Base-by-base conservation (phyloP, 805 yeast species). In the Hanseniaspora hatyaiensis region DNA sequence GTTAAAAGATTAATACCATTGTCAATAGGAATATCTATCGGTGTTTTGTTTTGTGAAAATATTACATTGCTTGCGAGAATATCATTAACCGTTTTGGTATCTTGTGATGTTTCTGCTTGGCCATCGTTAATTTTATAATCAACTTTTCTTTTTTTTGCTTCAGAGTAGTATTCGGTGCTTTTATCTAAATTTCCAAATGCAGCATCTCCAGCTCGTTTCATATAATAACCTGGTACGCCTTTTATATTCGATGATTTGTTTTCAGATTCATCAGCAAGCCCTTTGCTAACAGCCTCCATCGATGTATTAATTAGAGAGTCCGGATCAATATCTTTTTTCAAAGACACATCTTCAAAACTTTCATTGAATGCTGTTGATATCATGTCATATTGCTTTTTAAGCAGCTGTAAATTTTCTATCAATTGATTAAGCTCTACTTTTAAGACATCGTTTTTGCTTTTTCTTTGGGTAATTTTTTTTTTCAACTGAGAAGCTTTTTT, bases 361-460 rank as follows among this genome's bases (percentile, higher is more conserved):
- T 37, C 40, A 16, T 26, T 37, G 15, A 48, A 41, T 2, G 41
- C 28, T 9, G 26, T 37, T 4, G 46, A 41, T 12, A 42, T 48
- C 33, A 50, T 34, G 24, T 42, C 51, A 29, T 45, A 54, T 26
- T 50, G 53, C 19, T 52, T 53, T 39, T 57, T 57, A 47, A 57
- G 44, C n/a, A 51, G 54, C 38, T 57, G 61, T 34, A 57, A 42
- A 32, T 47, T 54, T 16, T 58, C 58, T 5, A 57, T 58, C 28
- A 58, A 44, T 30, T 52, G 55, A 12, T 56, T 53, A 37, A 58
- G 50, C 32, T 58, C 59, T 41, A 54, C 51, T 47, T 58, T 58
- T 47, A 58, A 51, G 40, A 55, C 50, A 28, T 50, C 55, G 43
- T 58, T 58, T 39, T 58, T 57, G 24, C 51, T 46, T 42, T 56